A percentile compares a stretch with the other conserved stretches of the same genome.
Conservation (phyloP, 768 basidiomycete genomes). For the Polyporus arcularius region DNA sequence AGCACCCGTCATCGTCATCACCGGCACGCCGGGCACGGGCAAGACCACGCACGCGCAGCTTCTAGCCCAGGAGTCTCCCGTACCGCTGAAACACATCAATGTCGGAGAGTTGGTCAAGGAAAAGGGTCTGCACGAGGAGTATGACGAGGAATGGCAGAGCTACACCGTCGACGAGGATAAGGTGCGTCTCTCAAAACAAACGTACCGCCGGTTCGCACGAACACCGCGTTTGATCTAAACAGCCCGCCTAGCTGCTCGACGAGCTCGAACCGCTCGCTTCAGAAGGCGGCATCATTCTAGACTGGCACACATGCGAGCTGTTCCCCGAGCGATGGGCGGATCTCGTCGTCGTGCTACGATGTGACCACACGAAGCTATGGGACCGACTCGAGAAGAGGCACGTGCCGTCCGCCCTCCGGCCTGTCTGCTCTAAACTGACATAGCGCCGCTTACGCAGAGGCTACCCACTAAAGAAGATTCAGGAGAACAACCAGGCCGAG, state of each 20-base stretch:
- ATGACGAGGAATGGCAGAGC: constrained; percentile 93
- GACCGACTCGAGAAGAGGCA: constrained; percentile 89
- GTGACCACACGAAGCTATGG: constrained; percentile 87
- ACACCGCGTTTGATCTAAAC: constrained; percentile 4
- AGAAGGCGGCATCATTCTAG: constrained; percentile 80
- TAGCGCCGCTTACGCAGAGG: constrained; percentile 46
- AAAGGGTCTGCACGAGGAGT: constrained; percentile 76
- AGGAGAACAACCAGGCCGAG: constrained; percentile 98
- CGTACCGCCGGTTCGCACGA: not conserved
- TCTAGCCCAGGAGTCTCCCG: constrained; percentile 69
- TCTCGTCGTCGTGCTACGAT: constrained; percentile 89
- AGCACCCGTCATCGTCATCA: constrained; percentile 75
- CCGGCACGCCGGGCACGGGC: constrained; percentile 93
- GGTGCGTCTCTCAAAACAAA: constrained; percentile 41
- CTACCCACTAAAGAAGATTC: constrained; percentile 90
- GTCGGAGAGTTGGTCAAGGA: constrained; percentile 90
- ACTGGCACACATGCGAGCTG: constrained; percentile 92
- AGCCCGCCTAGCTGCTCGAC: constrained; percentile 68
- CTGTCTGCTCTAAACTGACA: not conserved
- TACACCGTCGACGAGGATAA: constrained; percentile 97
- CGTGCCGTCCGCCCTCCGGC: constrained; percentile 20
- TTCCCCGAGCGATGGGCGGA: constrained; percentile 98
- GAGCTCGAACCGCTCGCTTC: constrained; percentile 75
- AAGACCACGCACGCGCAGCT: constrained; percentile 92
- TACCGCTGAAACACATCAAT: constrained; percentile 81